These are phyloP conservation scores for Zizania latifolia DNA, from an alignment of 176 grass and related monocot species.

Conservation along the genomic window DNA sequence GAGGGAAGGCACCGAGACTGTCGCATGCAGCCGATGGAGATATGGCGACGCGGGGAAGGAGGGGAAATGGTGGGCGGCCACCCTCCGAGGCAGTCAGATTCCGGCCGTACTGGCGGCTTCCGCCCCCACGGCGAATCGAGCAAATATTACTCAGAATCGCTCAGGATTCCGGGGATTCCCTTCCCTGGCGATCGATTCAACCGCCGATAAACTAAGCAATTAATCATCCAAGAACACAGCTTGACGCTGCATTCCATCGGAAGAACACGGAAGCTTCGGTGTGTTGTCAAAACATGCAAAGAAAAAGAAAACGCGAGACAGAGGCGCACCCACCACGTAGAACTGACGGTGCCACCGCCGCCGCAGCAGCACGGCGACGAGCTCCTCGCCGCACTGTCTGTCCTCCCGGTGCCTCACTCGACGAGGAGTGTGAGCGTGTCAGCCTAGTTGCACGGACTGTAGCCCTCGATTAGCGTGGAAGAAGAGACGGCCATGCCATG, in stretches of 20 bases:
- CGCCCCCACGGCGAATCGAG: neutral
- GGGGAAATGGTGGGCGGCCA: neutral
- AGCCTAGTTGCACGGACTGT: neutral
- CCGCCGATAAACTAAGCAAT: neutral
- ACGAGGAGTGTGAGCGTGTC: neutral
- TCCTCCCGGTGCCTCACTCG: neutral
- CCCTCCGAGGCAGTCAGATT: neutral
- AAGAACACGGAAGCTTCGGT: neutral
- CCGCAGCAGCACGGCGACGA: too few relatives aligned
- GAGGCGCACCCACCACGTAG: neutral
- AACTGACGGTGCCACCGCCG: neutral
- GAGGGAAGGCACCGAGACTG: neutral
- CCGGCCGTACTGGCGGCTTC: neutral
- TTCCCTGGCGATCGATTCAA: neutral
- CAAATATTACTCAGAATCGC: neutral
- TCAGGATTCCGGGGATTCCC: neutral
- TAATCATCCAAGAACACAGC: neutral
- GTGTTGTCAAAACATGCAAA: neutral
- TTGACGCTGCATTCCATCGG: neutral
- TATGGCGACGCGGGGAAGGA: conserved; percentile 1
- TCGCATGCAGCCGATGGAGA: too few relatives aligned
- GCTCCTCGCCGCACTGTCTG: neutral
- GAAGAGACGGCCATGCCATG: neutral
- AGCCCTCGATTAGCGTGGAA: neutral
- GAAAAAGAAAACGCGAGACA: neutral